Base-by-base conservation (phyloP, 352 stramenopile species). In the Globisporangium cystogenes region DNA sequence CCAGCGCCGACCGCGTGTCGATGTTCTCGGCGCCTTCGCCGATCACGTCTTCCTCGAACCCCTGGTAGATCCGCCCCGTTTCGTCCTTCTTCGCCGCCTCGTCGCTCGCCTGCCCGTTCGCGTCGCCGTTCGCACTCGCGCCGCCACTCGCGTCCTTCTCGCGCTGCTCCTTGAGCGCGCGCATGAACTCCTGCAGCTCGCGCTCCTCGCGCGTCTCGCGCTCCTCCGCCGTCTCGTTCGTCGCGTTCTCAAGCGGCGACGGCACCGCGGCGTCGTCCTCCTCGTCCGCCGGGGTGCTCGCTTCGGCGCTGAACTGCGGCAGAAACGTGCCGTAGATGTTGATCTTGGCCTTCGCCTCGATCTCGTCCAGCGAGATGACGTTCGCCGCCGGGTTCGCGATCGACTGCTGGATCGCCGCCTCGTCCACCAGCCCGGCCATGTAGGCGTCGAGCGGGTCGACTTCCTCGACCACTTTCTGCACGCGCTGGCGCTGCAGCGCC, bases 291-390 rank as follows among this genome's bases (percentile, higher is more conserved):
- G 61, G 48, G 12, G 62, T 53, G 39, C 69, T 49, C 27, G 49
- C 60, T 7, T 51, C 43, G 12, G 54, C 26, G 16, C 44, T 60
- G 29, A 11, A 33, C 29, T 41, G 67, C 16, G 83, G 83, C 21
- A 94, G 65, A 59, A 94, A 94, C 11, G 83, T 90, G 39, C 77
- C 76, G 60, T 94, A 94, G 62, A 94, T 90, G 61, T 94, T 86
- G 29, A 94, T 76, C 65, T 86, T 86, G 6, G 74, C 60, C 39
- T 76, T 76, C 12, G 74, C 68, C 60, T 90, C 76, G 47, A 95
- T 90, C 51, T 95, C 82, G 20, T 87, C 80, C 44, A 90, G 62
- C 8, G 84, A 95, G 33, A 95, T 95, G 31, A 95, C 82, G 29
- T 93, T 93, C 0, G 82, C 67, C 7, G 79, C 72, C 12, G 82